Evolutionary conservation across 2,329 filamentous ascomycete species (phyloP), one percentile per base, ranked within the genome.

Genomic region (Colletotrichum paranaense): DNA sequence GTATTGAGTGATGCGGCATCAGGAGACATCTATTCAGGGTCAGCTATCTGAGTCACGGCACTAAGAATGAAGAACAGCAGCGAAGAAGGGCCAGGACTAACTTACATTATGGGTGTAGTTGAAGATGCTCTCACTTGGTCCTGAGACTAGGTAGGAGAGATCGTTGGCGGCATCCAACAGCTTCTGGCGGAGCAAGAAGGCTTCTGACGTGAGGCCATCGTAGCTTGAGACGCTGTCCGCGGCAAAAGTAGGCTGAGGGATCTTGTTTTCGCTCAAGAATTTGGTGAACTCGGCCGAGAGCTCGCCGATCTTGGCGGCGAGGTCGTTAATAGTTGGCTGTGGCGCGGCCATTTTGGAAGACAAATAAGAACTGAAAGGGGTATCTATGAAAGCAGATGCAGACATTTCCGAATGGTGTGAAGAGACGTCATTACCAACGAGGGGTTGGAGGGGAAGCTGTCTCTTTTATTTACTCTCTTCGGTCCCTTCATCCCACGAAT

Each of bases 111-210:
- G 83, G 14, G 79, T 80, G 62, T 84, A 84, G 76, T 85, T 85
- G 77, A 86, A 87, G 28, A 87, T 82, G 67, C 85, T 87, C 77
- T 88, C 86, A 73, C 85, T 87, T 0, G 86, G 86, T 0, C 86
- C 86, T 64, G 86, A 84, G 7, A 82, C 81, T 4, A 88, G 76
- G 63, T 85, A 85, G 75, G 80, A 84, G 79, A 88, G 80, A 65
- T 88, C 86, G 32, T 80, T 85, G 56, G 88, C 75, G 3, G 82
- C 79, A 76, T 88, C 86, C 12, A 85, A 76, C 5, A 88, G 81
- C 53, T 79, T 75, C 76, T 87, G 86, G 19, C 84, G 82, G 28
- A 80, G 79, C 73, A 85, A 79, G 76, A 87, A 88, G 22, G 81
- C 80, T 46, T 86, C 85, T 1, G 80, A 78, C 1, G 84, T 82